Conservation (phyloP, 2,329 filamentous ascomycete genomes). For the Trematosphaeria pertusa region DNA sequence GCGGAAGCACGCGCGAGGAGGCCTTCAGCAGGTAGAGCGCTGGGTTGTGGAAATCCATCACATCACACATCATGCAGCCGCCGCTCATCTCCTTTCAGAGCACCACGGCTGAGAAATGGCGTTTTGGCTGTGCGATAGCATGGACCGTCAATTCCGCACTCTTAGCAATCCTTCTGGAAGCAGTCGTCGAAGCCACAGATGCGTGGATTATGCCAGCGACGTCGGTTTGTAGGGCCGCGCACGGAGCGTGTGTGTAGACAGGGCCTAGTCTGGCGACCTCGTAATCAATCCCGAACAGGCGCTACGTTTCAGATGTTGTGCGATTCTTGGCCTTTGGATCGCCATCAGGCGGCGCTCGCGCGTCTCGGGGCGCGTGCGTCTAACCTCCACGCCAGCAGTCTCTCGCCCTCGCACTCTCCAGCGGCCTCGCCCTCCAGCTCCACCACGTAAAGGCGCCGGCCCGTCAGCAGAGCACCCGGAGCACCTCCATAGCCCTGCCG, state of each 20-base stretch:
- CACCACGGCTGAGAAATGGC: neutral
- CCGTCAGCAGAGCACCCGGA: constrained; percentile 20
- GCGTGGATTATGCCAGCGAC: neutral
- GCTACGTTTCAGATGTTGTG: constrained; percentile 34
- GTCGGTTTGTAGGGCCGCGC: neutral
- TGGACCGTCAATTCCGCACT: neutral
- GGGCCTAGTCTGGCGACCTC: constrained; percentile 7
- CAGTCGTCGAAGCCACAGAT: neutral
- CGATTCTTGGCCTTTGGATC: neutral
- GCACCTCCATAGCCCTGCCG: constrained; percentile 4
- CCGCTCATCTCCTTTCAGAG: neutral
- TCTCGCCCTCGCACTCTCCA: too few relatives aligned
- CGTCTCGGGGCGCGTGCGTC: constrained; percentile 3
- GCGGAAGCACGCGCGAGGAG: too few relatives aligned
- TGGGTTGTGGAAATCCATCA: too few relatives aligned
- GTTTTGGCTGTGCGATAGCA: neutral
- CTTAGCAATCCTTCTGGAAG: neutral
- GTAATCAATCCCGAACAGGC: constrained; percentile 29
- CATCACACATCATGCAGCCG: constrained; percentile 2
- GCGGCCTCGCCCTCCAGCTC: too few relatives aligned
- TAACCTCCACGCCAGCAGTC: too few relatives aligned
- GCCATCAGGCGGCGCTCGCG: neutral
- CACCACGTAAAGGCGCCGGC: constrained; percentile 32
- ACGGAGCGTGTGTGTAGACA: neutral
- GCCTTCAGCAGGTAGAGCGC: too few relatives aligned